A percentile compares a stretch with the other conserved stretches of the same genome.
Evolutionary conservation across 2,329 filamentous ascomycete species (phyloP).

Genomic region (Colletotrichum melonis): DNA sequence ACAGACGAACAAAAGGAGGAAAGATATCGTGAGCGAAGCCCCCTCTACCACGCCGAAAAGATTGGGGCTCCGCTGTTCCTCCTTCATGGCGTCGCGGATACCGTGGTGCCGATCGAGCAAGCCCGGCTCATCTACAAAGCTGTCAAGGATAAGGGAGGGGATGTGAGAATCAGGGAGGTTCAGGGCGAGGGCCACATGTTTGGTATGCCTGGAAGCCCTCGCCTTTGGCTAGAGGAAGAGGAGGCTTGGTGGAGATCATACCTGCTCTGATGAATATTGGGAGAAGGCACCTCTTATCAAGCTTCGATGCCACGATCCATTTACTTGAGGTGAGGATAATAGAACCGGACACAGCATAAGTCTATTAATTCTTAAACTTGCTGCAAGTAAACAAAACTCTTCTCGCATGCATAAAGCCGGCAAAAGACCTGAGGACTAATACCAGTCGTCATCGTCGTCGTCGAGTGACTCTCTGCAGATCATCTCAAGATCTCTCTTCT

Average conservation of each 20-base stretch:
- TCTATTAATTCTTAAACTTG: no score
- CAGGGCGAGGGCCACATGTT: conserved; percentile 65
- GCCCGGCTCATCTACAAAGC: conserved; percentile 61
- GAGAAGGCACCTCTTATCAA: no score
- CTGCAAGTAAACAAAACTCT: no score
- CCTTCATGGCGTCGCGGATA: conserved; percentile 66
- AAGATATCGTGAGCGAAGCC: conserved; percentile 59
- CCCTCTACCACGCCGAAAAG: conserved; percentile 58
- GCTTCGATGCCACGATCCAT: no score
- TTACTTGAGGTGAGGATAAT: no score
- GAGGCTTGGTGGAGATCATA: conserved; percentile 60
- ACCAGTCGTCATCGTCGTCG: no score
- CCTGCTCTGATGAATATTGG: neutral
- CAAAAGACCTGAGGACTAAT: no score
- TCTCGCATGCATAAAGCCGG: no score
- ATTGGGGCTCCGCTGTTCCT: conserved; percentile 64
- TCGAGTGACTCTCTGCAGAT: neutral
- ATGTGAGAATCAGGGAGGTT: conserved; percentile 60
- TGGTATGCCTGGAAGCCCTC: conserved; percentile 51
- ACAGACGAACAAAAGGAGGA: conserved; percentile 51
- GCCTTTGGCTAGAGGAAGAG: conserved; percentile 54
- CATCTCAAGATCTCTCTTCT: neutral
- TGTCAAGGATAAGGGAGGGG: conserved; percentile 52
- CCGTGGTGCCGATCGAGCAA: conserved; percentile 69
- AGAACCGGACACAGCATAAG: no score